Evolutionary conservation across 768 basidiomycete genomes (phyloP).

Genomic region (Termitomyces titanicus): DNA sequence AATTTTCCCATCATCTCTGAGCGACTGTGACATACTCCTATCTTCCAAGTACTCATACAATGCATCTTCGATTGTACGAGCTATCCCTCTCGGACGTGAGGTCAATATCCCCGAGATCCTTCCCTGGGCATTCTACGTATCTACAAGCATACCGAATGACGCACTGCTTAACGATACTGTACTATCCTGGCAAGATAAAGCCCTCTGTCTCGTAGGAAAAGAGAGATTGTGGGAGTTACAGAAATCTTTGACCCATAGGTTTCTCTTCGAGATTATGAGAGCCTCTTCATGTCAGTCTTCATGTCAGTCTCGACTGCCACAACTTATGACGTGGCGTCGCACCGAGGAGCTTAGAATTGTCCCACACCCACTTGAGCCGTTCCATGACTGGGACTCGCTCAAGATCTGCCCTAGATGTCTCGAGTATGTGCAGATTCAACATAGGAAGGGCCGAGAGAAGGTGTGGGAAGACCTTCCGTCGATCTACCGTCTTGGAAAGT

Average conservation of each 20-base stretch:
- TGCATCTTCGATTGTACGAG: constrained; percentile 32
- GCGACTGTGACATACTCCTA: constrained; percentile 35
- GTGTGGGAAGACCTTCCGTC: constrained; percentile 34
- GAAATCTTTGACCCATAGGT: constrained; percentile 30
- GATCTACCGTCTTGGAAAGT: constrained; percentile 33
- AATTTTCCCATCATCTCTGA: constrained; percentile 38
- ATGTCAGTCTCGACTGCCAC: constrained; percentile 25
- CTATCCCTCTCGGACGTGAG: constrained; percentile 39
- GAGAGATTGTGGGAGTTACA: constrained; percentile 36
- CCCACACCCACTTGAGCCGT: constrained; percentile 36
- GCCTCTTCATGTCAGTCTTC: constrained; percentile 21
- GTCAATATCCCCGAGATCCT: constrained; percentile 37
- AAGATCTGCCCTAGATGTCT: constrained; percentile 30
- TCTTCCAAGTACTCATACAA: constrained; percentile 31
- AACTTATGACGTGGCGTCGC: constrained; percentile 23
- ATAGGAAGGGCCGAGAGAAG: constrained; percentile 30
- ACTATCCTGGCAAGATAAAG: constrained; percentile 39
- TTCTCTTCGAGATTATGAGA: constrained; percentile 32
- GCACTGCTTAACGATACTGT: constrained; percentile 29
- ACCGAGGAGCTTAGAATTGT: constrained; percentile 31
- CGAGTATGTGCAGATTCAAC: constrained; percentile 23
- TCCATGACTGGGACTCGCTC: constrained; percentile 28
- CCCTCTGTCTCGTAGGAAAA: constrained; percentile 36
- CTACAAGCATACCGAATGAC: constrained; percentile 32
- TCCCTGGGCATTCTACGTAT: constrained; percentile 44